Conservation (phyloP, 2,329 filamentous ascomycete species). For the Neonectria punicea region DNA sequence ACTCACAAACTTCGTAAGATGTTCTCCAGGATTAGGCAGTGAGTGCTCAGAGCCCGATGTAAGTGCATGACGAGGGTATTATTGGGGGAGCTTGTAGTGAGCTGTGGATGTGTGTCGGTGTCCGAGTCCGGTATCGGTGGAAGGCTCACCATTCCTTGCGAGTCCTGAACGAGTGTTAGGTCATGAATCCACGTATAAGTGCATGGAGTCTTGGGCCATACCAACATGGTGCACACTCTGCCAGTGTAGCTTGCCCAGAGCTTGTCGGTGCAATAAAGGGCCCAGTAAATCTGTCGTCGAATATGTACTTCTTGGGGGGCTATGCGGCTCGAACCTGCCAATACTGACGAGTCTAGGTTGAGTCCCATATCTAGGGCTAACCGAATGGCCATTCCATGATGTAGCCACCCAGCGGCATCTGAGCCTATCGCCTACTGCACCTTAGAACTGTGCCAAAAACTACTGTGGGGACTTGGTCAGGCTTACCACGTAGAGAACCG, state of each 20-base stretch:
- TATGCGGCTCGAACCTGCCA: neutral
- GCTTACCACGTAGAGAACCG: no score
- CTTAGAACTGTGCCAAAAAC: no score
- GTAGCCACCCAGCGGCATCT: slow-evolving; percentile 50
- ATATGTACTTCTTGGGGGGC: neutral
- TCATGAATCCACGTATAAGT: no score
- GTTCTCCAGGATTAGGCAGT: slow-evolving; percentile 18
- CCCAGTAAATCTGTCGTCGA: slow-evolving; percentile 16
- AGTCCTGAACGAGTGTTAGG: neutral
- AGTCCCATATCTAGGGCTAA: slow-evolving; percentile 52
- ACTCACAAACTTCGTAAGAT: neutral
- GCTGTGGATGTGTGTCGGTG: no score
- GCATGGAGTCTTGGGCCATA: neutral
- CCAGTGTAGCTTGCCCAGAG: slow-evolving; percentile 22
- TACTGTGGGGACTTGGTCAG: no score
- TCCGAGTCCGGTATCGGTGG: neutral
- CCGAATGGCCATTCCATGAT: slow-evolving; percentile 51
- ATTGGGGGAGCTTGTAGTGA: no score
- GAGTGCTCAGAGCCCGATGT: neutral
- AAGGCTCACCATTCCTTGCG: neutral
- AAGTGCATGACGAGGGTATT: neutral
- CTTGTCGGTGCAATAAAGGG: slow-evolving; percentile 16
- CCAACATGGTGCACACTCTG: slow-evolving; percentile 24
- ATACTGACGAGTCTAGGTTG: slow-evolving; percentile 43
- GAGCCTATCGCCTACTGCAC: slow-evolving; percentile 42